phyloP scores from a whole-genome alignment of 768 basidiomycete genomes.

The Boletus sp. region DNA sequence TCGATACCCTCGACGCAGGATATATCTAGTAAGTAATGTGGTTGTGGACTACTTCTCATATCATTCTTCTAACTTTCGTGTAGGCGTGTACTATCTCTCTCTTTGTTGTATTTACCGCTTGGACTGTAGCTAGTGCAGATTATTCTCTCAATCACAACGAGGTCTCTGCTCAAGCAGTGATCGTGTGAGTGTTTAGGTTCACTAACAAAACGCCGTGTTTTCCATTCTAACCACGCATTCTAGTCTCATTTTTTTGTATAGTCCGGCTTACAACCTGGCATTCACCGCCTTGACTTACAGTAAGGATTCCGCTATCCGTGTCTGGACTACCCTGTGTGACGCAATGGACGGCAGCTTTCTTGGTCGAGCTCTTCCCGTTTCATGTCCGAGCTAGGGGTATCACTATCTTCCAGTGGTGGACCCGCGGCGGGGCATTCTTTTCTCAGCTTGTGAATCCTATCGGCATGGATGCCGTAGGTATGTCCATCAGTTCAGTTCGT shows the following conservation, averaged over 20 bases:
- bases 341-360: conserved; percentile 40
- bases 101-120: conserved; percentile 11
- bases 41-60: background rate
- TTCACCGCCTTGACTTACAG: conserved; percentile 9
- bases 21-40: conserved; percentile 13
- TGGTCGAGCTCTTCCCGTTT: conserved; percentile 69
- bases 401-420: conserved; percentile 57
- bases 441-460: conserved; percentile 15
- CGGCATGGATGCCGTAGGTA: conserved; percentile 11
- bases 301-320: background rate
- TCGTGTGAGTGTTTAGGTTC: conserved; percentile 4
- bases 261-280: conserved; percentile 13
- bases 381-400: conserved; percentile 60
- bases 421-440: conserved; percentile 34
- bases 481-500: background rate
- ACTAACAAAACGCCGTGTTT: background rate
- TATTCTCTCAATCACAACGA: conserved; percentile 13
- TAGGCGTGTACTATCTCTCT: conserved; percentile 17
- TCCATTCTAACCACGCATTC: background rate
- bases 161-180: conserved; percentile 2
- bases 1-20: conserved; percentile 15
- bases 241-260: conserved; percentile 21
- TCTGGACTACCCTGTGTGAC: background rate
- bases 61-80: background rate
- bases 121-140: conserved; percentile 19